Evolutionary conservation across 345 rosid species (phyloP), one percentile per base, ranked within the genome.

Genomic region (Atalantia buxifolia): DNA sequence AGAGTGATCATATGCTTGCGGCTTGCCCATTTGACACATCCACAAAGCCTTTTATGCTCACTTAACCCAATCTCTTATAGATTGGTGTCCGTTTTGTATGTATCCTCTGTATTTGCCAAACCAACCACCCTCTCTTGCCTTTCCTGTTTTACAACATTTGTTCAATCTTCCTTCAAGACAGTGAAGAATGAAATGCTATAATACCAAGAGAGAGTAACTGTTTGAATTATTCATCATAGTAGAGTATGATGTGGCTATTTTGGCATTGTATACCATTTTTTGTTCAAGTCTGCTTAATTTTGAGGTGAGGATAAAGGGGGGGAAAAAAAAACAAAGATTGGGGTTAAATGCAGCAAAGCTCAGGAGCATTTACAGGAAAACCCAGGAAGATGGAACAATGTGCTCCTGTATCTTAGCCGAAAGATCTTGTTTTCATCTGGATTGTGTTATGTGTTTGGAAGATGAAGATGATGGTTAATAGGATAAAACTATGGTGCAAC

Each of bases 21-120:
- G 64, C 79, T 28, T 9, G 66, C 64, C 45, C 1, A 61, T 74
- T 67, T 80, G 30, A 75, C 25, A 45, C 80, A 65, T 71, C 69
- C 48, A n/a, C 63, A 27, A 9, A 36, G 12, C 60, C 59, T 50
- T 28, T 22, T 35, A 53, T 45, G 65, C 36, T 77, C 77, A 63
- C 63, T 45, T 62, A 42, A 68, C 27, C 25, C 28, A 8, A 77
- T 61, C 9, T 13, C 42, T 8, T 16, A 57, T 21, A 18, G 70
- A 25, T 21, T n/a, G 48, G 35, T 31, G 55, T 24, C 19, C 21
- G 19, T 35, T 66, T 24, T n/a, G 18, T 33, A 35, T 16, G 24
- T 72, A 18, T 21, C 12, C 69, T 6, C n/a, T 24, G 36, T 53
- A 66, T 65, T 55, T 38, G 31, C 12, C 62, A 65, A 45, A 71